Evolutionary conservation across 371 early-diverging fungal genomes (phyloP).

Genomic region (Mucor indicus): DNA sequence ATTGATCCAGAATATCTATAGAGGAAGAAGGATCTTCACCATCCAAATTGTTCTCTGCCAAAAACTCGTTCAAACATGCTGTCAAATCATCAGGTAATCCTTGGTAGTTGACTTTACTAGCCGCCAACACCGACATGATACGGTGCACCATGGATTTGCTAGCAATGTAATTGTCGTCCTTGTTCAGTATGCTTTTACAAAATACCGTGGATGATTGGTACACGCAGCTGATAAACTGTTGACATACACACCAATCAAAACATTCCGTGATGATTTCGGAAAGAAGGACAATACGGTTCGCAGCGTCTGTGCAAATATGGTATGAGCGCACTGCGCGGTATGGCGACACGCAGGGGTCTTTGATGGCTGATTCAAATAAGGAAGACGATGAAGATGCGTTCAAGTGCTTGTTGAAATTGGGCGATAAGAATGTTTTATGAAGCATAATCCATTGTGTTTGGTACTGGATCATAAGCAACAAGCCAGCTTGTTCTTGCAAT

Average conservation of each 20-base stretch:
- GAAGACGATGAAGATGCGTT: constrained; percentile 5
- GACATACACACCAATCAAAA: constrained; percentile 47
- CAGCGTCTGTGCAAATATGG: constrained; percentile 43
- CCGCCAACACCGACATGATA: constrained; percentile 31
- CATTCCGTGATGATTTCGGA: constrained; percentile 30
- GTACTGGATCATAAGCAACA: constrained; percentile 43
- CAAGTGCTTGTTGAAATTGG: constrained; percentile 2
- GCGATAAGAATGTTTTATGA: constrained; percentile 37
- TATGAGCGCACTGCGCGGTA: constrained; percentile 28
- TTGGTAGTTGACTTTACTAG: constrained; percentile 29
- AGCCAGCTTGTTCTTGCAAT: constrained; percentile 26
- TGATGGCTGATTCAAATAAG: constrained; percentile 1
- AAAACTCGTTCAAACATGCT: constrained; percentile 37
- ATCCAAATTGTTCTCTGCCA: constrained; percentile 25
- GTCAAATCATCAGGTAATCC: constrained; percentile 42
- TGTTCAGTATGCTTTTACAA: constrained; percentile 30
- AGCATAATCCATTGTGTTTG: constrained; percentile 45
- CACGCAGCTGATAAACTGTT: constrained; percentile 38
- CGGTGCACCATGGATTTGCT: constrained; percentile 41
- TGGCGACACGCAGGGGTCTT: too few relatives aligned
- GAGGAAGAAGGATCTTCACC: not conserved
- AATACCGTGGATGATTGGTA: constrained; percentile 46
- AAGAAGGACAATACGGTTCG: constrained; percentile 38
- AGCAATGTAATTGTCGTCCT: constrained; percentile 13
- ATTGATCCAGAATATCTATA: constrained; percentile 11